Conservation (phyloP, 768 basidiomycete genomes). For the Podaxis pistillaris region DNA sequence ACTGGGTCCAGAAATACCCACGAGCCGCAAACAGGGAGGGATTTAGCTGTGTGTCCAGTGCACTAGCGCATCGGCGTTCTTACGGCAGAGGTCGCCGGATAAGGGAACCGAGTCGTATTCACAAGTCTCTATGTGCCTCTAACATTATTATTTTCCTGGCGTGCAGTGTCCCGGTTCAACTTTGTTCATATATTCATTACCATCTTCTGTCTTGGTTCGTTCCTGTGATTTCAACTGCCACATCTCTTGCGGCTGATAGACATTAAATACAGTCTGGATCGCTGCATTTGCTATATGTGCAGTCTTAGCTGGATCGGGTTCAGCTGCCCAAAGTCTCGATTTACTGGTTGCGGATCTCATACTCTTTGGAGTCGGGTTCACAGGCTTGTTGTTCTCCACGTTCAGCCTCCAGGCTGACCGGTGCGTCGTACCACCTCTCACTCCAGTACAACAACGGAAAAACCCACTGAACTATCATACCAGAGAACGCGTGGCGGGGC, state of each 20-base stretch:
- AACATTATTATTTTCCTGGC: conserved; percentile 26
- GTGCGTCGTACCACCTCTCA: conserved; percentile 22
- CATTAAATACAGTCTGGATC: conserved; percentile 33
- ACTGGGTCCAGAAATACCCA: no score
- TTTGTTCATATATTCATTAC: conserved; percentile 32
- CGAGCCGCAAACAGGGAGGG: no score
- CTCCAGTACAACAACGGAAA: background rate
- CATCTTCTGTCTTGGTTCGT: conserved; percentile 39
- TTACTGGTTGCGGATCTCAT: conserved; percentile 38
- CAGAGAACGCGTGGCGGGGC: background rate
- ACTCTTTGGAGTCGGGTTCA: conserved; percentile 41
- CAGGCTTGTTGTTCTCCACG: conserved; percentile 40
- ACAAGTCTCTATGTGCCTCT: conserved; percentile 32
- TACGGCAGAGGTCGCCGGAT: no score
- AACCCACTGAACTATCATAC: background rate
- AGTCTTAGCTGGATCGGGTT: conserved; percentile 28
- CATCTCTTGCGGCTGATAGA: background rate
- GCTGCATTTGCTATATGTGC: conserved; percentile 40
- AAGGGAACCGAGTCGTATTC: conserved; percentile 24
- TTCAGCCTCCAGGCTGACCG: conserved; percentile 41
- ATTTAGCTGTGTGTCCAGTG: no score
- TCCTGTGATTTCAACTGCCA: background rate
- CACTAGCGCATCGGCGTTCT: no score
- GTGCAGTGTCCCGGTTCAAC: conserved; percentile 30
- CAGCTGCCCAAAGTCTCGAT: conserved; percentile 29